Base-by-base conservation (phyloP, 2,329 filamentous ascomycete genomes). In the Beauveria brongniartii region DNA sequence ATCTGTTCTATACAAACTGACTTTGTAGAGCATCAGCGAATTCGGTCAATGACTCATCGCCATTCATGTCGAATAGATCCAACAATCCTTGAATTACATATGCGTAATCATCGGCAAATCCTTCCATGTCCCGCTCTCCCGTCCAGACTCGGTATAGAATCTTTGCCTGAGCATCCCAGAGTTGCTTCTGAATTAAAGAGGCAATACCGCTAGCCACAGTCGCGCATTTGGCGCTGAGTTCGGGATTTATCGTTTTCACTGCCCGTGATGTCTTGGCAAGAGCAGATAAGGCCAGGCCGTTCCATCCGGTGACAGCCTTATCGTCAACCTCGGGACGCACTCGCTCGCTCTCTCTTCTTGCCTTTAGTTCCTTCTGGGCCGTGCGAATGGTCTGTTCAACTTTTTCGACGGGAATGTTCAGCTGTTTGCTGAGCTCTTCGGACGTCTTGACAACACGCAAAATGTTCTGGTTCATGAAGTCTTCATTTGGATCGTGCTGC, bases 391-490 rank as follows among this genome's bases (percentile, higher is more conserved):
- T 85, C 44, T 81, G 78, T 47, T 82, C 78, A 1, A 93, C 84
- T 63, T 92, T 87, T 1, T 85, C 81, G 61, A 87, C 83, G 0
- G 87, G 81, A 16, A 93, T 78, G 1, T 85, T 87, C 67, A 96
- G 89, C 66, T 94, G 87, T 61, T 84, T 83, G 16, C 88, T 87
- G 8, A 99, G 78, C 52, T 88, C 84, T 22, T 82, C 79, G 0
- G 86, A 80, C 0, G 87, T 89, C 63, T 82, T 85, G 41, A 83
- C 83, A 28, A 96, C 81, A 43, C 86, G 85, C 2, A 97, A 75
- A 5, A 96, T 92, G 69, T 97, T 99, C 71, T 96, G 91, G 68
- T 93, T 92, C 69, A 96, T 88, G 63, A 97, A 93, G 69, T 97
- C 93, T 70, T 97, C 93, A 68, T 96, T 90, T 0, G 90, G 88